Percentiles rank a stretch among this genome's conserved stretches.
Conservation (phyloP, 2,329 filamentous ascomycete genomes). For the Hansfordia pulvinata region DNA sequence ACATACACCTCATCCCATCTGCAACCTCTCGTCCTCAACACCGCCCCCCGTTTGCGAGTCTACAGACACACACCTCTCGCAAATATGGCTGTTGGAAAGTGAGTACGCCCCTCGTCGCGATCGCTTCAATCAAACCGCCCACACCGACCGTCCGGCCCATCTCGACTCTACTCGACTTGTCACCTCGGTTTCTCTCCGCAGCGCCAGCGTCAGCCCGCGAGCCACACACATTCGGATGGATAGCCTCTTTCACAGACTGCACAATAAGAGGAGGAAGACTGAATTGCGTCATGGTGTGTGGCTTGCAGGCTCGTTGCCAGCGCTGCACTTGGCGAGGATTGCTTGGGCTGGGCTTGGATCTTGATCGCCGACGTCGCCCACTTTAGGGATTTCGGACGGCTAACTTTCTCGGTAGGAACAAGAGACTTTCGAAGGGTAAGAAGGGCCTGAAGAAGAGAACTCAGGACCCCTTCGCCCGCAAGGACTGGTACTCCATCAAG, state of each 20-base stretch:
- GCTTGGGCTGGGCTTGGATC: too few relatives aligned
- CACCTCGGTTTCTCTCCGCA: too few relatives aligned
- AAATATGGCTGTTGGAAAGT: slow-evolving; percentile 78
- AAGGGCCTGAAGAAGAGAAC: slow-evolving; percentile 99
- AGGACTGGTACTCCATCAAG: slow-evolving; percentile 99
- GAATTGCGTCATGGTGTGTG: too few relatives aligned
- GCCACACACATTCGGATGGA: too few relatives aligned
- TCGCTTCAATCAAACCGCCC: slow-evolving; percentile 1
- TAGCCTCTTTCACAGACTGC: too few relatives aligned
- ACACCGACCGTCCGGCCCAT: neutral
- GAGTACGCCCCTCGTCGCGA: slow-evolving; percentile 20
- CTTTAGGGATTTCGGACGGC: too few relatives aligned
- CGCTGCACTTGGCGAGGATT: too few relatives aligned
- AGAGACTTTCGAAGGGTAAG: slow-evolving; percentile 99
- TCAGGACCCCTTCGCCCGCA: slow-evolving; percentile 91
- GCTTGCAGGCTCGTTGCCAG: too few relatives aligned
- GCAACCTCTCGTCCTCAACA: slow-evolving; percentile 14
- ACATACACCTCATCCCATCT: slow-evolving; percentile 10
- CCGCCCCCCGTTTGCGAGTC: slow-evolving; percentile 18
- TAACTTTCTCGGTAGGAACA: slow-evolving; percentile 60
- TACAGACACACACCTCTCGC: slow-evolving; percentile 39
- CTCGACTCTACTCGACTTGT: too few relatives aligned
- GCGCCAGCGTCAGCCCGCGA: too few relatives aligned
- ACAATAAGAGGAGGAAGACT: too few relatives aligned
- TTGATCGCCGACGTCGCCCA: too few relatives aligned